phyloP scores from a whole-genome alignment of 768 basidiomycete species.

The Rhizopogon vesiculosus region DNA sequence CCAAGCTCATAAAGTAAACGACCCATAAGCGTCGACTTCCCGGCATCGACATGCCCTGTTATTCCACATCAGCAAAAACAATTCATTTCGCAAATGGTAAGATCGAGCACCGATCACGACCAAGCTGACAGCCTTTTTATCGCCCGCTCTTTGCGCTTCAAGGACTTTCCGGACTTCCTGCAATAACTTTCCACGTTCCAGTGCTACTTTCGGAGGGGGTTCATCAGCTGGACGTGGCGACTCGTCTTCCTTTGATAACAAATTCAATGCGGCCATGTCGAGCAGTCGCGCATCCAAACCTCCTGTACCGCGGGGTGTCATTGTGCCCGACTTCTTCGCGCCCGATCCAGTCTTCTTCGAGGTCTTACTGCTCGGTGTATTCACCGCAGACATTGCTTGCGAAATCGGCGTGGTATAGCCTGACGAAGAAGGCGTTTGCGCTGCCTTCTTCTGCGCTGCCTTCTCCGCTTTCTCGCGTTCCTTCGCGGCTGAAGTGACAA shows the following conservation, averaged over 20 bases:
- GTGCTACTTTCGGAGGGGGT: slow-evolving; percentile 56
- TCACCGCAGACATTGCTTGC: slow-evolving; percentile 38
- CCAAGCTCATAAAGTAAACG: slow-evolving; percentile 91
- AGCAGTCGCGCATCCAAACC: slow-evolving; percentile 53
- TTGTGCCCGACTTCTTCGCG: slow-evolving; percentile 33
- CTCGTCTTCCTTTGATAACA: slow-evolving; percentile 44
- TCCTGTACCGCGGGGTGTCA: slow-evolving; percentile 35
- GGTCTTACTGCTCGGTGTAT: slow-evolving; percentile 35
- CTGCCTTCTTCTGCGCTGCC: slow-evolving; percentile 40
- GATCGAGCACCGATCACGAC: slow-evolving; percentile 78
- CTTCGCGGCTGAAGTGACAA: slow-evolving; percentile 57
- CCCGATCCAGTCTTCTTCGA: slow-evolving; percentile 34
- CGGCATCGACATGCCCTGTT: slow-evolving; percentile 96
- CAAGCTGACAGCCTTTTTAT: slow-evolving; percentile 73
- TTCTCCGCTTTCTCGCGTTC: slow-evolving; percentile 77
- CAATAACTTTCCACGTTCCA: slow-evolving; percentile 77
- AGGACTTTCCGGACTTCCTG: slow-evolving; percentile 66
- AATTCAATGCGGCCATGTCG: slow-evolving; percentile 73
- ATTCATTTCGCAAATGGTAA: background rate
- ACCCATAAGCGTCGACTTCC: slow-evolving; percentile 98
- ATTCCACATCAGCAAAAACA: slow-evolving; percentile 7
- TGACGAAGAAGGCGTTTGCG: slow-evolving; percentile 30
- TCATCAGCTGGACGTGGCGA: slow-evolving; percentile 28
- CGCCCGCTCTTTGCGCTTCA: slow-evolving; percentile 40
- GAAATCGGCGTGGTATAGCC: slow-evolving; percentile 36